phyloP scores from a whole-genome alignment of 208 protist species.

The Trypanosoma avium region DNA sequence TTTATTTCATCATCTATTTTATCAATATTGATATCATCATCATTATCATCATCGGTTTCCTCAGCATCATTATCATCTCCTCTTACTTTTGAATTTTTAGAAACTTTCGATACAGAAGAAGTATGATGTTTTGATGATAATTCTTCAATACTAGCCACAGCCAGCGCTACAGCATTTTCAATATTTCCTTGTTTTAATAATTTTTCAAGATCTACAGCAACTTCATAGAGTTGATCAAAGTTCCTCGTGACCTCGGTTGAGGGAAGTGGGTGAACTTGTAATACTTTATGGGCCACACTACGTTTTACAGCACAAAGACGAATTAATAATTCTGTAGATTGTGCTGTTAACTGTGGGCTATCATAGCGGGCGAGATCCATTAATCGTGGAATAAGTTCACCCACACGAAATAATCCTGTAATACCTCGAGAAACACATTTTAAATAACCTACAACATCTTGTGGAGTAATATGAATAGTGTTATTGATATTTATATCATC shows the following conservation, averaged over 20 bases:
- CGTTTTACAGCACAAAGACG: constrained; percentile 62
- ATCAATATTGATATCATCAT: not conserved
- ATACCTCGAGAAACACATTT: constrained; percentile 39
- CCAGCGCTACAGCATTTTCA: constrained; percentile 28
- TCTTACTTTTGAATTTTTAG: not conserved
- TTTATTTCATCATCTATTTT: not conserved
- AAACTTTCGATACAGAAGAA: not conserved
- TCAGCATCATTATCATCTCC: not conserved
- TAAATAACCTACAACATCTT: constrained; percentile 44
- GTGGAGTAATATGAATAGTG: not conserved
- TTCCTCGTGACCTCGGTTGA: constrained; percentile 45
- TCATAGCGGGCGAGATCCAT: constrained; percentile 67
- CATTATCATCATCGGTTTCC: not conserved
- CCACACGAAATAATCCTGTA: constrained; percentile 35
- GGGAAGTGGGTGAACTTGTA: constrained; percentile 69
- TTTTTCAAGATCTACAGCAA: constrained; percentile 41
- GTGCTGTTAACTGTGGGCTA: constrained; percentile 43
- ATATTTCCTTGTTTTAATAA: constrained; percentile 30
- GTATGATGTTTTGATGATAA: not conserved
- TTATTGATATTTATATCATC: not conserved
- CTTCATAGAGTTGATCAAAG: constrained; percentile 63
- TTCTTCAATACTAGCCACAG: constrained; percentile 32
- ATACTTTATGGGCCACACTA: constrained; percentile 55
- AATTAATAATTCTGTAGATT: constrained; percentile 67
- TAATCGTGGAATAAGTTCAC: constrained; percentile 55